Percentiles rank a stretch among this genome's conserved stretches.
phyloP scores from a whole-genome alignment of 352 stramenopile genomes.

The Albugo candida region DNA sequence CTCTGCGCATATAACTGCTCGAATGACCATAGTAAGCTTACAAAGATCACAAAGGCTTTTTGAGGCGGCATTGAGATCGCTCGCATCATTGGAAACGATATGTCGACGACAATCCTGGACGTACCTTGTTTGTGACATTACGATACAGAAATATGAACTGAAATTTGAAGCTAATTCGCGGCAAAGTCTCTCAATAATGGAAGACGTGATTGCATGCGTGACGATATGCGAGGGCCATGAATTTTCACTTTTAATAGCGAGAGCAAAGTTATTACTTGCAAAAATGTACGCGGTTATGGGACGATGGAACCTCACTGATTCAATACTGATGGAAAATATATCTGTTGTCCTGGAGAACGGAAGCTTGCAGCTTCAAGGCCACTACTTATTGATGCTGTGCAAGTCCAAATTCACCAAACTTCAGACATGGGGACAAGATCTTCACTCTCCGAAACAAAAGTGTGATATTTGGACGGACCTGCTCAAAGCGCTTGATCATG shows the following conservation, averaged over 20 bases:
- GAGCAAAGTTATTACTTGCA: conserved; percentile 36
- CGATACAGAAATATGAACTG: conserved; percentile 25
- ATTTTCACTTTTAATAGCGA: conserved; percentile 34
- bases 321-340: conserved; percentile 39
- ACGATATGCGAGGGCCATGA: conserved; percentile 25
- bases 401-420: too few species aligned
- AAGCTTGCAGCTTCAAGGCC: conserved; percentile 24
- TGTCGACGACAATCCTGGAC: conserved; percentile 21
- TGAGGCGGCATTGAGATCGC: too few species aligned
- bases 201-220: conserved; percentile 17
- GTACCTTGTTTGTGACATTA: conserved; percentile 25
- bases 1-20: too few species aligned
- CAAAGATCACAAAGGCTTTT: too few species aligned
- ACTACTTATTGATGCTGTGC: conserved; percentile 26
- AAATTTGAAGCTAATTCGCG: conserved; percentile 14
- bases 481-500: too few species aligned
- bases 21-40: too few species aligned
- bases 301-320: conserved; percentile 18
- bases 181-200: conserved; percentile 28
- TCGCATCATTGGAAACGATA: conserved; percentile 11
- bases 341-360: conserved; percentile 44
- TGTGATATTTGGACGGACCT: too few species aligned
- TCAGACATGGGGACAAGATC: too few species aligned
- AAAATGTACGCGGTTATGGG: conserved; percentile 45
- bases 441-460: too few species aligned